Evolutionary conservation across 179 eudicot genomes (phyloP).

Genomic region (Gypsophila paniculata): DNA sequence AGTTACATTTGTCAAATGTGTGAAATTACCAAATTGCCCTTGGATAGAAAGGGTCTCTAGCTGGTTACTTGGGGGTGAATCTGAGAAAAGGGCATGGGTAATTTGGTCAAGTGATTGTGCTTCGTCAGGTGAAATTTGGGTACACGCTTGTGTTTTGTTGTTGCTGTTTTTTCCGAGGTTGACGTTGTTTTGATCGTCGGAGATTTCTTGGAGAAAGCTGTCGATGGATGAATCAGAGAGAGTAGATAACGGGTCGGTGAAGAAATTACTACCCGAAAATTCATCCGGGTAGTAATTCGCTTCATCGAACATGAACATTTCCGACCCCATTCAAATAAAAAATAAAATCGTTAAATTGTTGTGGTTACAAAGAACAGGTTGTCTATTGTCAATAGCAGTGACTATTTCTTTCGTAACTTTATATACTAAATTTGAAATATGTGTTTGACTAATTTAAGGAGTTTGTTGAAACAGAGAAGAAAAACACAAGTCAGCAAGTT

Average conservation of each 20-base stretch:
- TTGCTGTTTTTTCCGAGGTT: background rate
- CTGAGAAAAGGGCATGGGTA: conserved; percentile 40
- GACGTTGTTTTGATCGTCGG: conserved; percentile 20
- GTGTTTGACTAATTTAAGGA: too few relatives aligned
- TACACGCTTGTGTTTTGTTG: background rate
- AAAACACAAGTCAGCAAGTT: conserved; percentile 19
- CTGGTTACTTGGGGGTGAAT: conserved; percentile 63
- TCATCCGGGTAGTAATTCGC: conserved; percentile 17
- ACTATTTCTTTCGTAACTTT: too few relatives aligned
- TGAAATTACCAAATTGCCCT: conserved; percentile 27
- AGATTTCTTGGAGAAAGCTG: conserved; percentile 37
- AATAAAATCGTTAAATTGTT: background rate
- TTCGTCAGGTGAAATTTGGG: conserved; percentile 33
- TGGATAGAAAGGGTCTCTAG: conserved; percentile 51
- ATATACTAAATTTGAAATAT: too few relatives aligned
- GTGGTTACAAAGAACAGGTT: background rate
- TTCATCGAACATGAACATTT: conserved; percentile 46
- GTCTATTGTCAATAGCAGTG: too few relatives aligned
- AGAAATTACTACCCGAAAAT: conserved; percentile 28
- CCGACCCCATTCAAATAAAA: conserved; percentile 45
- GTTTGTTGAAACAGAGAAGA: background rate
- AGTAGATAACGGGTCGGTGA: conserved; percentile 44
- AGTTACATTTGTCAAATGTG: conserved; percentile 14
- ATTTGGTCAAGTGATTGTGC: conserved; percentile 44
- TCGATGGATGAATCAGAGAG: conserved; percentile 53